A percentile compares a stretch with the other conserved stretches of the same genome.
Evolutionary conservation across 768 basidiomycete species (phyloP).

Genomic region (Mrakia frigida): DNA sequence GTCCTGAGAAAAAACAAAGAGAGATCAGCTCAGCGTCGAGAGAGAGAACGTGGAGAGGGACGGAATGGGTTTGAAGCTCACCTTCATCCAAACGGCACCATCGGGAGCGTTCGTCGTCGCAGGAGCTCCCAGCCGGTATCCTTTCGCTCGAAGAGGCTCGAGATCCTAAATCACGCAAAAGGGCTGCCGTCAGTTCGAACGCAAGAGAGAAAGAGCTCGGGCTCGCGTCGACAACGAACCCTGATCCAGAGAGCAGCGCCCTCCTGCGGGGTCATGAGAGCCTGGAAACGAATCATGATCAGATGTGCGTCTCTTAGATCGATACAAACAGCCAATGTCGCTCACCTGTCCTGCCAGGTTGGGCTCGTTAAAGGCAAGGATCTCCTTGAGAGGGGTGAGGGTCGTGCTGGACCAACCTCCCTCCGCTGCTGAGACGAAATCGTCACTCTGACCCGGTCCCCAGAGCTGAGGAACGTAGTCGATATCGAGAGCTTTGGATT

Average conservation of each 20-base stretch:
- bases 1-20: not conserved
- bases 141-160: conserved; percentile 1
- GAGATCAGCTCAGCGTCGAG: not conserved
- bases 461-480: conserved; percentile 2
- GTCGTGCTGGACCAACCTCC: not conserved
- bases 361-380: conserved; percentile 1
- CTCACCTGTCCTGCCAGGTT: not conserved
- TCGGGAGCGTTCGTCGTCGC: conserved; percentile 4
- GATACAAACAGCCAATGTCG: too few species aligned
- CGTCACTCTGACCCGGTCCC: not conserved
- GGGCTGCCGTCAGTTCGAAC: not conserved
- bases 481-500: conserved; percentile 2
- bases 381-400: not conserved
- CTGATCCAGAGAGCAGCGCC: not conserved
- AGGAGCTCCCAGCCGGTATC: not conserved
- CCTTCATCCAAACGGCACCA: not conserved
- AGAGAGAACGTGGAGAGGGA: not conserved
- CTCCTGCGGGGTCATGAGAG: not conserved
- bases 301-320: too few species aligned
- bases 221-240: not conserved
- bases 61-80: not conserved
- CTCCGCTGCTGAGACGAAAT: not conserved
- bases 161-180: not conserved
- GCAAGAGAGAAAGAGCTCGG: not conserved
- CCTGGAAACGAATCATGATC: not conserved